Percentiles rank a stretch among this genome's conserved stretches.
phyloP scores from a whole-genome alignment of 2,329 filamentous ascomycete genomes.

The Penicillium sp. region DNA sequence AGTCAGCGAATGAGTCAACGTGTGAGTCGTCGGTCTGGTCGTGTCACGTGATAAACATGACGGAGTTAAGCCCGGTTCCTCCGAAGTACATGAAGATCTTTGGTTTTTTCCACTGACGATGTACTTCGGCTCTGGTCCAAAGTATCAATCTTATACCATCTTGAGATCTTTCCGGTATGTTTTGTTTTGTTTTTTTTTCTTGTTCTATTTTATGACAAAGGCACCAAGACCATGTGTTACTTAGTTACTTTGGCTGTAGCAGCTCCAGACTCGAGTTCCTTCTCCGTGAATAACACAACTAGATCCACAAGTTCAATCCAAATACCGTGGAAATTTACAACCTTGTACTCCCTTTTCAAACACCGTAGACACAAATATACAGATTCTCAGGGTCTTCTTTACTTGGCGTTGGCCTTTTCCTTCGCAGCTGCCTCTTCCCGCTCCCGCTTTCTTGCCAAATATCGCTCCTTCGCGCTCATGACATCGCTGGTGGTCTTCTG shows the following conservation, averaged over 20 bases:
- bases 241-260: not conserved
- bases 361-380: not conserved
- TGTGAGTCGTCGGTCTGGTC: not conserved
- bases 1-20: not conserved
- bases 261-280: not conserved
- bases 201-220: not conserved
- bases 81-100: not conserved
- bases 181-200: no score
- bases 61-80: not conserved
- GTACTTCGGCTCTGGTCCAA: not conserved
- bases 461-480: constrained; percentile 60
- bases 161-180: no score
- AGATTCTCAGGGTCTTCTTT: not conserved
- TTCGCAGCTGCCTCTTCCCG: constrained; percentile 39
- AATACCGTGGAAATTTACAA: constrained; percentile 4
- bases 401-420: constrained; percentile 15
- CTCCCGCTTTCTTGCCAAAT: constrained; percentile 59
- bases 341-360: not conserved
- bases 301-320: not conserved
- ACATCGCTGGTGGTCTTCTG: constrained; percentile 59
- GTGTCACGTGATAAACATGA: not conserved
- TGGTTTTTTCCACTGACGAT: not conserved
- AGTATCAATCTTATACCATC: not conserved
- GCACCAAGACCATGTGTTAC: not conserved
- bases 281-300: not conserved